phyloP scores from a whole-genome alignment of 176 grass and related monocot species.

The Rhipidocladum racemiflorum region DNA sequence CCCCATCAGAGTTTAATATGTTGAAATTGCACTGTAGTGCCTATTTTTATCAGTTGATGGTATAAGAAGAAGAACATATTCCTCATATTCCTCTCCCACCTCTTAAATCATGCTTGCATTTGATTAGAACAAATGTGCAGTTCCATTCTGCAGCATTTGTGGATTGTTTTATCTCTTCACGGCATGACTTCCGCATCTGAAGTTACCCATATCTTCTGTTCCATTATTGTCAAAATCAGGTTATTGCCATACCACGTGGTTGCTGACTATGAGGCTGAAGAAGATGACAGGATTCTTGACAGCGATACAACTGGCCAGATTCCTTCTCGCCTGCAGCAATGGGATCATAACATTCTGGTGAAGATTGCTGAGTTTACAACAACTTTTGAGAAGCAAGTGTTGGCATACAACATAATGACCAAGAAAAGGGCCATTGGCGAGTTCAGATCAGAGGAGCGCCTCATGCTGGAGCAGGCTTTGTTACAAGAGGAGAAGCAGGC shows the following conservation, averaged over 20 bases:
- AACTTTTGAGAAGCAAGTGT: conserved; percentile 93
- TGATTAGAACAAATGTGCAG: neutral
- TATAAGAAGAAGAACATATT: neutral
- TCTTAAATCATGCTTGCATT: neutral
- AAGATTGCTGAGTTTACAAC: conserved; percentile 93
- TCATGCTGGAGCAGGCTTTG: conserved; percentile 85
- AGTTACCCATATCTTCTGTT: conserved; percentile 31
- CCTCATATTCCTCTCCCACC: neutral
- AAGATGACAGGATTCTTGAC: conserved; percentile 90
- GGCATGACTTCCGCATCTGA: neutral
- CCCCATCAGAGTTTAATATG: neutral
- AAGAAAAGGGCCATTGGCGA: conserved; percentile 78
- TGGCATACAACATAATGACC: conserved; percentile 97
- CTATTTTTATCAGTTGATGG: neutral
- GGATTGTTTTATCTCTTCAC: conserved; percentile 1
- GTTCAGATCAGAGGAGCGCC: conserved; percentile 90
- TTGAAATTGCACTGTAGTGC: neutral
- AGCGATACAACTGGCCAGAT: conserved; percentile 68
- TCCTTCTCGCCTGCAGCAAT: conserved; percentile 85
- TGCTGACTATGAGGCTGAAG: conserved; percentile 97
- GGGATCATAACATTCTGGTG: conserved; percentile 95
- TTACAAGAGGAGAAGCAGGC: conserved; percentile 76
- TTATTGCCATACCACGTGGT: conserved; percentile 98
- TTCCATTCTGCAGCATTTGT: neutral
- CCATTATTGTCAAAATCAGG: conserved; percentile 54